Conservation (phyloP, 2,329 filamentous ascomycete genomes). For the Paramyrothecium sp. region DNA sequence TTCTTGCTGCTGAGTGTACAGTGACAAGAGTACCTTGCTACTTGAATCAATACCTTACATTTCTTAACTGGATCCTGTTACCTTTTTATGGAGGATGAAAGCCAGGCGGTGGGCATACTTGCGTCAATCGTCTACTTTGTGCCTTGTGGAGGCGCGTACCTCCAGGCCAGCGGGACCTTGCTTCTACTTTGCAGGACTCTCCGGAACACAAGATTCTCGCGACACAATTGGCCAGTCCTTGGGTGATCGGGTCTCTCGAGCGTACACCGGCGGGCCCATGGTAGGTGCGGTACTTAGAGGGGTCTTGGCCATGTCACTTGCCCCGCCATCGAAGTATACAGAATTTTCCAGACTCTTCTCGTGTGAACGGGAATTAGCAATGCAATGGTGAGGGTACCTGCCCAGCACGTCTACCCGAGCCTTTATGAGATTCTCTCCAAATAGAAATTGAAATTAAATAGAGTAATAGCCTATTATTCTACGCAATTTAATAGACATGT, state of each 20-base stretch:
- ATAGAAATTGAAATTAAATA: too few relatives aligned
- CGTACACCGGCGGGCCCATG: neutral
- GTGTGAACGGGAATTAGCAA: neutral
- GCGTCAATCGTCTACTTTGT: neutral
- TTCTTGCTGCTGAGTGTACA: too few relatives aligned
- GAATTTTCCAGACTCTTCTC: slow-evolving; percentile 21
- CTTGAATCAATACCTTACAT: too few relatives aligned
- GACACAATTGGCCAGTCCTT: neutral
- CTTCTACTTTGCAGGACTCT: neutral
- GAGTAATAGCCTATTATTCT: too few relatives aligned
- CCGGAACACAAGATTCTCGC: neutral
- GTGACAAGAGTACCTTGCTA: too few relatives aligned
- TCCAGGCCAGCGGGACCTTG: too few relatives aligned
- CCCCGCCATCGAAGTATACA: slow-evolving; percentile 19
- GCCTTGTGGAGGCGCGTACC: neutral
- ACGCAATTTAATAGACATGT: too few relatives aligned
- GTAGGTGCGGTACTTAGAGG: neutral
- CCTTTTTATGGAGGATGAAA: neutral
- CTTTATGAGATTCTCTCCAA: too few relatives aligned
- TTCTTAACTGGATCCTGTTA: too few relatives aligned
- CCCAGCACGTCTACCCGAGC: too few relatives aligned
- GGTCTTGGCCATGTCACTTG: neutral
- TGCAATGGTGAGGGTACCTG: too few relatives aligned
- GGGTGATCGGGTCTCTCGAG: neutral
- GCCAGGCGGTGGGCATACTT: neutral